Percentiles rank a stretch among this genome's conserved stretches.
These are phyloP conservation scores for Ceratocystis albifundus DNA, from an alignment of 2,329 filamentous ascomycete genomes.

Conservation along the genomic window DNA sequence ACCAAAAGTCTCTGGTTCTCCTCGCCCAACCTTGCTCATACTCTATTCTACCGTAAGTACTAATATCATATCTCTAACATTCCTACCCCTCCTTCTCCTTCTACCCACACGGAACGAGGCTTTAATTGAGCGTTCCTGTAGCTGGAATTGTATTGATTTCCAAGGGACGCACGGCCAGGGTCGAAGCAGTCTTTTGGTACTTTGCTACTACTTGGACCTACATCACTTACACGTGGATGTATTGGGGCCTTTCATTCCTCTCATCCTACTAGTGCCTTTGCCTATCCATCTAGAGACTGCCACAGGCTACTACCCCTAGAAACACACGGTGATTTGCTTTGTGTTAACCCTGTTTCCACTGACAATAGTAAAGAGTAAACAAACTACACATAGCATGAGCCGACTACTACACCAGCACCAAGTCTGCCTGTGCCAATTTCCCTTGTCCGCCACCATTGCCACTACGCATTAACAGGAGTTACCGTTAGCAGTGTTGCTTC, in stretches of 20 bases:
- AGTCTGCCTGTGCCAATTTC: background rate
- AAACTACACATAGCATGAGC: constrained; percentile 2
- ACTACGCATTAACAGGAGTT: background rate
- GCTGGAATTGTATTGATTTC: constrained; percentile 11
- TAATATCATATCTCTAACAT: background rate
- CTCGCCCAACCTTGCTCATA: no score
- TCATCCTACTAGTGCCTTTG: background rate
- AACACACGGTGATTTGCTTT: background rate
- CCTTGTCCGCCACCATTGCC: background rate
- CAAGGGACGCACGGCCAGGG: background rate
- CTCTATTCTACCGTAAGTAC: background rate
- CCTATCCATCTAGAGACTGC: background rate
- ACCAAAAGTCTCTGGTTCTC: background rate
- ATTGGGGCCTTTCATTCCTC: background rate
- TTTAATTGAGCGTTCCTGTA: background rate
- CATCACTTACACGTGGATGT: constrained; percentile 1
- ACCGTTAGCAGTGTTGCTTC: background rate
- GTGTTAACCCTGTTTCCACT: background rate
- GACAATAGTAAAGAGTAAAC: background rate
- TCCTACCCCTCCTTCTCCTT: background rate
- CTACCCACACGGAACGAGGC: background rate
- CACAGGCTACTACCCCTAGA: background rate
- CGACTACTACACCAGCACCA: background rate
- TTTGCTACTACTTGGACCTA: no score
- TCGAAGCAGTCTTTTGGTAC: background rate